Conservation (phyloP, 73 alveolate genomes). For the Symbiodinium natans region DNA sequence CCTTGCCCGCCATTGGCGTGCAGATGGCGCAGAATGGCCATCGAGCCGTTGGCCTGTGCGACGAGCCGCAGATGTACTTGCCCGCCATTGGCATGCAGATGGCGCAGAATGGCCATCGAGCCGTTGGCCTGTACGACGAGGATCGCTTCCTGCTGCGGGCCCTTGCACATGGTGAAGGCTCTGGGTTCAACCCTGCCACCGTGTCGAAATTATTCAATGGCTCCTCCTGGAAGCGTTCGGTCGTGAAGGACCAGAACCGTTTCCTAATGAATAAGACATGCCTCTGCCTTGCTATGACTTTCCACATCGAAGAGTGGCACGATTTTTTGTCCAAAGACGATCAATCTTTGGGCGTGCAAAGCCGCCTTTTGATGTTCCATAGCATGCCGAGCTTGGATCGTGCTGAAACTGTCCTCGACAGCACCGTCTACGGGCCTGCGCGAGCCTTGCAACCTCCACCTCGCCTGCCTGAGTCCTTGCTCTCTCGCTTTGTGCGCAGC, state of each 20-base stretch:
- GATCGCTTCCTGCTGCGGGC: slow-evolving; percentile 47
- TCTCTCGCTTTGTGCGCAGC: neutral
- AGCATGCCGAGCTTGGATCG: neutral
- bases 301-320: slow-evolving; percentile 49
- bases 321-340: neutral
- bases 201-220: slow-evolving; percentile 39
- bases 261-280: slow-evolving; percentile 24
- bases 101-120: slow-evolving; percentile 33
- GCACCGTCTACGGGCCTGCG: neutral
- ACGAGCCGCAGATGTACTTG: slow-evolving; percentile 34
- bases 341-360: slow-evolving; percentile 23
- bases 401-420: neutral
- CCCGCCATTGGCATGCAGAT: slow-evolving; percentile 57
- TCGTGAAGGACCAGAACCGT: slow-evolving; percentile 12
- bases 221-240: slow-evolving; percentile 23
- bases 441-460: neutral
- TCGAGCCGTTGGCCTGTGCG: slow-evolving; percentile 18
- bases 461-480: neutral
- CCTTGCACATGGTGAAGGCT: neutral
- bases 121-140: slow-evolving; percentile 32
- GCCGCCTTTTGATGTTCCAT: slow-evolving; percentile 36
- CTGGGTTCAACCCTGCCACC: slow-evolving; percentile 54
- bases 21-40: slow-evolving; percentile 43
- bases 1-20: slow-evolving; percentile 33
- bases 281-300: slow-evolving; percentile 28